Evolutionary conservation across 129 eudicot species (phyloP).

Genomic region (Logfia minima): DNA sequence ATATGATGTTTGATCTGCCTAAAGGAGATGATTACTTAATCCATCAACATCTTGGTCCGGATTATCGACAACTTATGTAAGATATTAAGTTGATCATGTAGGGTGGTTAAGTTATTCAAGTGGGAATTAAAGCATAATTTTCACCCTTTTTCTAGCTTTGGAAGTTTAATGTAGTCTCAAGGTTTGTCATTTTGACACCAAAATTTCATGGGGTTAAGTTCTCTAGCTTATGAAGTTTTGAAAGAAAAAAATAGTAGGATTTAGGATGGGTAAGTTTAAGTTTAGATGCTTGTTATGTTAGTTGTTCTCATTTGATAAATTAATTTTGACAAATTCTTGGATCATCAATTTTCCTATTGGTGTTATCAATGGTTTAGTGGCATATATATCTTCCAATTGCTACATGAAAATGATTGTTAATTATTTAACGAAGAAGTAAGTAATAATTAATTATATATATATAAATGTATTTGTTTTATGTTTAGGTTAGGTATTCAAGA

Average conservation of each 20-base stretch:
- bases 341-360: not conserved
- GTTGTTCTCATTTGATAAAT: slow-evolving; percentile 34
- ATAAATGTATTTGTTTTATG: too few relatives aligned
- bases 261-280: slow-evolving; percentile 21
- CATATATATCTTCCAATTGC: not conserved
- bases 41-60: slow-evolving; percentile 80
- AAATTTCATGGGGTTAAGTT: slow-evolving; percentile 28
- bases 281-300: slow-evolving; percentile 38
- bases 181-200: slow-evolving; percentile 23
- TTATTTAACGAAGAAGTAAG: too few relatives aligned
- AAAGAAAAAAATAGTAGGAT: slow-evolving; percentile 24
- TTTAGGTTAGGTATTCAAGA: too few relatives aligned
- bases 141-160: slow-evolving; percentile 15
- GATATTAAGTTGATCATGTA: not conserved
- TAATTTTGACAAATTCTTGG: slow-evolving; percentile 39
- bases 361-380: not conserved
- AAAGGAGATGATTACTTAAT: slow-evolving; percentile 78
- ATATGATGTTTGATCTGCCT: slow-evolving; percentile 60
- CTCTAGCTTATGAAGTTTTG: slow-evolving; percentile 43
- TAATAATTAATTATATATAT: too few relatives aligned
- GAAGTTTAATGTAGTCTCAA: slow-evolving; percentile 19
- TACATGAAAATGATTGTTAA: too few relatives aligned
- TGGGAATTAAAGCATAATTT: slow-evolving; percentile 3
- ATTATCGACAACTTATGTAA: slow-evolving; percentile 64
- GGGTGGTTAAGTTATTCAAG: not conserved